A percentile compares a stretch with the other conserved stretches of the same genome.
phyloP scores from a whole-genome alignment of 2,329 filamentous ascomycete genomes.

The Corinectria fuckeliana region DNA sequence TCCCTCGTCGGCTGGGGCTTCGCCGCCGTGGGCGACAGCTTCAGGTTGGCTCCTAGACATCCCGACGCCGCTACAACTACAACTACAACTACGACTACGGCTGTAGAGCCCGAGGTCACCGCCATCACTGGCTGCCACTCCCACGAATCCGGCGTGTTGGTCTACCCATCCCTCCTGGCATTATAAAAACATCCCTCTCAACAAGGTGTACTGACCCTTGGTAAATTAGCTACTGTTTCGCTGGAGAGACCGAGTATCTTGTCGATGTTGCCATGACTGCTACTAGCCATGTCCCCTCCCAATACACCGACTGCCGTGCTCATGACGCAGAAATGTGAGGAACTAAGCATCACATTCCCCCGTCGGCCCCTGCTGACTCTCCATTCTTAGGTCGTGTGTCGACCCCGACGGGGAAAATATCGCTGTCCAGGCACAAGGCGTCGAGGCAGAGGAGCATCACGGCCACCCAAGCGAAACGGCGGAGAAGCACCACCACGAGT shows the following conservation, averaged over 20 bases:
- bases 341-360: neutral
- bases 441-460: slow-evolving; percentile 32
- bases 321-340: slow-evolving; percentile 66
- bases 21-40: slow-evolving; percentile 23
- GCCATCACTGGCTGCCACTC: slow-evolving; percentile 51
- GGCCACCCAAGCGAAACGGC: slow-evolving; percentile 8
- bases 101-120: slow-evolving; percentile 39
- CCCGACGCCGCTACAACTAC: slow-evolving; percentile 41
- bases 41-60: slow-evolving; percentile 40
- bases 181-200: too few relatives aligned
- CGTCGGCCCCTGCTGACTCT: slow-evolving; percentile 8
- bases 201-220: neutral
- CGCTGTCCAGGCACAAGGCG: slow-evolving; percentile 53
- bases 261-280: slow-evolving; percentile 57
- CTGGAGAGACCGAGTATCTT: slow-evolving; percentile 50
- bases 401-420: slow-evolving; percentile 66
- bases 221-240: slow-evolving; percentile 51
- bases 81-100: slow-evolving; percentile 36
- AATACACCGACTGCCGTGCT: slow-evolving; percentile 69
- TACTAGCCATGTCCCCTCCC: slow-evolving; percentile 61
- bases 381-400: slow-evolving; percentile 63
- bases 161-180: neutral
- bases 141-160: slow-evolving; percentile 50
- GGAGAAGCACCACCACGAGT: slow-evolving; percentile 9
- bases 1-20: slow-evolving; percentile 28